Evolutionary conservation across 2,329 filamentous ascomycete genomes (phyloP).

Genomic region (Pseudonectria foliicola): DNA sequence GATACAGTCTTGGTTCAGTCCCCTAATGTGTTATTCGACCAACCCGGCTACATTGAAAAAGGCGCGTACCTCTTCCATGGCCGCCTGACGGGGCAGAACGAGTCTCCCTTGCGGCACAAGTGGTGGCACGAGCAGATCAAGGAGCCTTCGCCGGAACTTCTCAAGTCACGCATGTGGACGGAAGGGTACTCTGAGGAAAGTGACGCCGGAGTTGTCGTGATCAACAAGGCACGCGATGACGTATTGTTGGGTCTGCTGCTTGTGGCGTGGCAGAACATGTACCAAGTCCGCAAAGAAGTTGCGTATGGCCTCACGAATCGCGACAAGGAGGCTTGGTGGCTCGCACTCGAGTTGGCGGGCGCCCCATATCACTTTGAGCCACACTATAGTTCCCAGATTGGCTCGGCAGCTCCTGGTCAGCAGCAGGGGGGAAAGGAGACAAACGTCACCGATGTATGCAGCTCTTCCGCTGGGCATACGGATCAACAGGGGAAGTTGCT

Average conservation of each 20-base stretch:
- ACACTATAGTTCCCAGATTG: constrained; percentile 34
- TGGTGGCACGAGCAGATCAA: constrained; percentile 32
- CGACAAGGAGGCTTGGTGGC: constrained; percentile 40
- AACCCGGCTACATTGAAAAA: constrained; percentile 21
- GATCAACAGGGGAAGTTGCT: constrained; percentile 29
- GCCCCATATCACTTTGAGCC: constrained; percentile 31
- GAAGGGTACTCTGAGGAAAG: constrained; percentile 33
- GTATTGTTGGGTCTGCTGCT: constrained; percentile 33
- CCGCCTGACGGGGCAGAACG: constrained; percentile 28
- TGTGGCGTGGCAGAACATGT: constrained; percentile 35
- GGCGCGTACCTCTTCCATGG: constrained; percentile 35
- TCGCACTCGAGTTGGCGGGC: constrained; percentile 33
- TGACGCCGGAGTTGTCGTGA: constrained; percentile 33
- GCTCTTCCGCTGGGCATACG: constrained; percentile 33
- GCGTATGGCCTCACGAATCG: constrained; percentile 34
- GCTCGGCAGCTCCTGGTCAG: constrained; percentile 18
- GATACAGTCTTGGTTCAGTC: constrained; percentile 31
- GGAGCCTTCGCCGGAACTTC: constrained; percentile 23
- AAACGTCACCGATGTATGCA: constrained; percentile 24
- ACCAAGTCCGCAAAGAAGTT: constrained; percentile 29
- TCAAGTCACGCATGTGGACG: constrained; percentile 28
- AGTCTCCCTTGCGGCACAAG: constrained; percentile 22
- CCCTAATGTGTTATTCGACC: constrained; percentile 25
- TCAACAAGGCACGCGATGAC: constrained; percentile 29
- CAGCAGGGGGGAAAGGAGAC: no score